Conservation (phyloP, 176 grass and related monocot genomes). For the Calamus simplicifolius region DNA sequence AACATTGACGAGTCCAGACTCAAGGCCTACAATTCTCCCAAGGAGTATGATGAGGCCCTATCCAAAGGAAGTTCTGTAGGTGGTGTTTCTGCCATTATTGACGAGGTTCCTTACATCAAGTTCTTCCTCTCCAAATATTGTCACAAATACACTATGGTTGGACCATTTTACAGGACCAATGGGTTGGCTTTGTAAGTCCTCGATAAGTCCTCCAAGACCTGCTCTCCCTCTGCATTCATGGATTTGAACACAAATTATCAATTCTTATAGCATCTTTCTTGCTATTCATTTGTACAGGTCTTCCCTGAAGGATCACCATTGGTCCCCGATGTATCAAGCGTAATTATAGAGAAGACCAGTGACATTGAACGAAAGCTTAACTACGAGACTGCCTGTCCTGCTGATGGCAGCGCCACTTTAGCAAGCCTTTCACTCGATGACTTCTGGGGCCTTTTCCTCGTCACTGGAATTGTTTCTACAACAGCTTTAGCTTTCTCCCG, state of each 20-base stretch:
- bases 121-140: no score
- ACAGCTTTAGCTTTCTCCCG: neutral
- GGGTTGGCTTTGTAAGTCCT: no score
- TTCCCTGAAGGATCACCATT: no score
- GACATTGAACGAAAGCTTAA: neutral
- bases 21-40: neutral
- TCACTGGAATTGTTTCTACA: neutral
- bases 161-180: no score
- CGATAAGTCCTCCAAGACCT: no score
- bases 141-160: no score
- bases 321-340: no score
- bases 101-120: no score
- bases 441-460: slow-evolving; percentile 3
- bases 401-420: neutral
- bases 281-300: neutral
- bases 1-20: slow-evolving; percentile 32
- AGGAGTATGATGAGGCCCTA: no score
- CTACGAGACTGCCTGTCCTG: neutral
- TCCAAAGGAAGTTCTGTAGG: no score
- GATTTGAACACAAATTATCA: neutral
- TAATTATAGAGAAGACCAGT: neutral
- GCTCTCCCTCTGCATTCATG: no score
- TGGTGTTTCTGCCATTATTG: no score
- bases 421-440: neutral
- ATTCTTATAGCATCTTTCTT: neutral